Conservation (phyloP, 768 basidiomycete genomes). For the Suillus sp. region DNA sequence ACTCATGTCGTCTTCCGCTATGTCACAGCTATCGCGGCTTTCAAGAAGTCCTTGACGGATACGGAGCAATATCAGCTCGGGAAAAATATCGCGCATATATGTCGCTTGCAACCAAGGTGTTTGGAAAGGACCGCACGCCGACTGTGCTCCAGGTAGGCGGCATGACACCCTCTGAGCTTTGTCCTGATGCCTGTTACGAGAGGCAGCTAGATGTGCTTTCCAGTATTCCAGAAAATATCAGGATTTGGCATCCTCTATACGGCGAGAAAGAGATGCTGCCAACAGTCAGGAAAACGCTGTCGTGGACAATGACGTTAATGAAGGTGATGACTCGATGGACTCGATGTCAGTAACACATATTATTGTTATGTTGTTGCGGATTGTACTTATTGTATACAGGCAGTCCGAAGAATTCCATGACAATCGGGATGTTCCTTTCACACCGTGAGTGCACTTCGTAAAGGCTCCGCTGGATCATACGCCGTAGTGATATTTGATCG, state of each 20-base stretch:
- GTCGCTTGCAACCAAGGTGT: conserved; percentile 3
- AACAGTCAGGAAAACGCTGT: too few species aligned
- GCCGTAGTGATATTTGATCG: not conserved
- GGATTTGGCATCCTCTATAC: not conserved
- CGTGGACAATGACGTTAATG: not conserved
- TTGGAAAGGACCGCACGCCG: not conserved
- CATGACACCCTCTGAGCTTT: too few species aligned
- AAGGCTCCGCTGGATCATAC: not conserved
- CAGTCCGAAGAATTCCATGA: not conserved
- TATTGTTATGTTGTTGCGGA: not conserved
- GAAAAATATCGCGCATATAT: conserved; percentile 5
- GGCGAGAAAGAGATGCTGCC: not conserved
- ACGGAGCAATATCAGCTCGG: not conserved
- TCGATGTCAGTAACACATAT: not conserved
- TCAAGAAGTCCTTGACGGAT: not conserved
- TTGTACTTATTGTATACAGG: not conserved
- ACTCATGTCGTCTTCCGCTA: not conserved
- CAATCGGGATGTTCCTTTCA: not conserved
- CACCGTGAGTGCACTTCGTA: not conserved
- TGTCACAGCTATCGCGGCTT: not conserved
- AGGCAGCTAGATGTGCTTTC: not conserved
- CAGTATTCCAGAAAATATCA: not conserved
- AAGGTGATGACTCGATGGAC: not conserved
- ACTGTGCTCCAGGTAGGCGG: not conserved
- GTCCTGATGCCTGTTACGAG: not conserved